Evolutionary conservation across 192 early-diverging fungal genomes (phyloP).

Genomic region (Entomortierella parvispora): DNA sequence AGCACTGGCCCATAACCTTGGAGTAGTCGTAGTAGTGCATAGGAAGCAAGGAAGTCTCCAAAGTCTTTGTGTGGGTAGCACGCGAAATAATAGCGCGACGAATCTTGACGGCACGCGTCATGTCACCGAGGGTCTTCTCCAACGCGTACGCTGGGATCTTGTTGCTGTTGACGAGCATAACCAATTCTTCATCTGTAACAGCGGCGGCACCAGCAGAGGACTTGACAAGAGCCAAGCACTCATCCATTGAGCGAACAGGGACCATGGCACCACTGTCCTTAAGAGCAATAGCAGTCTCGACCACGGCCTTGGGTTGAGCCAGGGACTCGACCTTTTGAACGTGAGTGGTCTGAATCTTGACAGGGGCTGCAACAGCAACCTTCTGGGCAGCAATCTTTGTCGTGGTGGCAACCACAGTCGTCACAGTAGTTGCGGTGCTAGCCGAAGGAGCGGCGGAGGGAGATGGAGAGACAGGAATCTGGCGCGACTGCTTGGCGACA

Average conservation of each 20-base stretch:
- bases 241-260: conserved; percentile 54
- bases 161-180: conserved; percentile 73
- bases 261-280: conserved; percentile 27
- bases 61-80: conserved; percentile 67
- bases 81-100: conserved; percentile 82
- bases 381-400: conserved; percentile 46
- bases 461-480: conserved; percentile 20
- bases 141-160: conserved; percentile 87
- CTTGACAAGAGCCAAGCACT: conserved; percentile 56
- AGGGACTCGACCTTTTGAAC: conserved; percentile 37
- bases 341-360: conserved; percentile 34
- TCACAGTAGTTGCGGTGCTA: conserved; percentile 36
- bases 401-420: conserved; percentile 38
- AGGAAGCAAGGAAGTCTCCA: conserved; percentile 77
- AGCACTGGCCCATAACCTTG: conserved; percentile 91
- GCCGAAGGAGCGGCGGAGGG: neutral
- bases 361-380: neutral
- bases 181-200: conserved; percentile 81
- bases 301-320: conserved; percentile 38
- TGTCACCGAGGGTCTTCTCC: conserved; percentile 83
- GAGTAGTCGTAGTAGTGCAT: conserved; percentile 89
- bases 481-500: conserved; percentile 63
- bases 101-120: conserved; percentile 86
- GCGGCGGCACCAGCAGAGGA: conserved; percentile 51
- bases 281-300: neutral